Percentiles rank a stretch among this genome's conserved stretches.
phyloP scores from a whole-genome alignment of 163 green algal species.

The Scenedesmus sp. region DNA sequence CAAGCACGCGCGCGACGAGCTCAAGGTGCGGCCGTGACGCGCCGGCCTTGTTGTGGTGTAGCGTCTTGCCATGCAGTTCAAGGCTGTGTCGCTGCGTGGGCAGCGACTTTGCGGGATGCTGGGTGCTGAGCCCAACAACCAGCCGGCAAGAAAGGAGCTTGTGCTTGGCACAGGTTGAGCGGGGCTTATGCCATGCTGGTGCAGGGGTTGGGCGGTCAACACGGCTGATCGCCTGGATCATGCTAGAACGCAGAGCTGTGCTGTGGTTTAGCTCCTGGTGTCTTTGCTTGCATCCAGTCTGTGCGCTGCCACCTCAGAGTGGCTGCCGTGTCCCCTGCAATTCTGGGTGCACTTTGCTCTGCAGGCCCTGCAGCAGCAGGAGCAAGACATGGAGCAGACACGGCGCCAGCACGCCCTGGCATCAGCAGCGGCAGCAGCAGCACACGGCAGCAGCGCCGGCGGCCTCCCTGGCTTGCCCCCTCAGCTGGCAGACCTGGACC shows the following conservation, averaged over 20 bases:
- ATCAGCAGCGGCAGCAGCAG: slow-evolving; percentile 29
- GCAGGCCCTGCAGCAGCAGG: slow-evolving; percentile 40
- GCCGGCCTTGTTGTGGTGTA: neutral
- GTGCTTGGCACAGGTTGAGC: slow-evolving; percentile 22
- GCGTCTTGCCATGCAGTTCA: no score
- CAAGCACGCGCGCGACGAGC: slow-evolving; percentile 74
- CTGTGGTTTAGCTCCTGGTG: neutral
- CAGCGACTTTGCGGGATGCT: slow-evolving; percentile 70
- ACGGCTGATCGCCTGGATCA: no score
- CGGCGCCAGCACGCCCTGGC: slow-evolving; percentile 29
- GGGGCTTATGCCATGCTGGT: no score
- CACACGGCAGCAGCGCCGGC: neutral
- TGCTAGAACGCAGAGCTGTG: neutral
- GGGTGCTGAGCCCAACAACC: slow-evolving; percentile 86
- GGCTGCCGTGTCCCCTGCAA: no score
- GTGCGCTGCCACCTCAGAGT: no score
- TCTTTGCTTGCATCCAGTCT: neutral
- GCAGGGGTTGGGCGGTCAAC: no score
- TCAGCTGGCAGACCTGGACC: neutral
- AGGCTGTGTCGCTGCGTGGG: no score
- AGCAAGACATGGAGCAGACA: slow-evolving; percentile 34
- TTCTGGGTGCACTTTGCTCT: neutral
- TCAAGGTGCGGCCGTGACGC: slow-evolving; percentile 50
- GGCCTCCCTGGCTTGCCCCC: neutral
- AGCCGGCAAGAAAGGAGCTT: slow-evolving; percentile 74